These are phyloP conservation scores for Hirschfeldia incana DNA, from an alignment of 345 rosid genomes.

Conservation along the genomic window DNA sequence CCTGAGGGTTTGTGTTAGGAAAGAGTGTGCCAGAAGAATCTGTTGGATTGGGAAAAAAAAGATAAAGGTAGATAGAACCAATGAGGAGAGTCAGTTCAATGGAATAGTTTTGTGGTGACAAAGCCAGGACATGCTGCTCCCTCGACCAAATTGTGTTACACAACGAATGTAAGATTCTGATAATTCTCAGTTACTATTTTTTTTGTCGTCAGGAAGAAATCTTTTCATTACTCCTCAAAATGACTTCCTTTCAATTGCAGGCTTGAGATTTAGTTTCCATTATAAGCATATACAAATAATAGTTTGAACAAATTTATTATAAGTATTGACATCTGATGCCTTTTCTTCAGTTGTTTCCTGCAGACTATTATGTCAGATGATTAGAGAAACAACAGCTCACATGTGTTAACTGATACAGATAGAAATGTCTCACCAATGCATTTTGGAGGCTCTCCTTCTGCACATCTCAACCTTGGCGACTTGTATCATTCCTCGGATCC, in stretches of 20 bases:
- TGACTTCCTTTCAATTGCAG: not conserved
- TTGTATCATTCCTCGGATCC: too few species aligned
- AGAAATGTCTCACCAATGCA: too few species aligned
- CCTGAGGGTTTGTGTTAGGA: not conserved
- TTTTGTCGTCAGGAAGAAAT: not conserved
- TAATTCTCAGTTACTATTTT: not conserved
- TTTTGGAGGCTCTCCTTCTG: not conserved
- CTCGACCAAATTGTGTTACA: not conserved
- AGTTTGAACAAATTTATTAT: not conserved
- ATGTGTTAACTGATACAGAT: too few species aligned
- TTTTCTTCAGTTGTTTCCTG: too few species aligned
- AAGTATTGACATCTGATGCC: too few species aligned
- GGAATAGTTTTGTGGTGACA: not conserved
- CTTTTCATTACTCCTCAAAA: not conserved
- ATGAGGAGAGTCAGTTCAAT: not conserved
- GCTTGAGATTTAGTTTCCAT: not conserved
- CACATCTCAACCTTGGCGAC: too few species aligned
- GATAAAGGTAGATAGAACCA: not conserved
- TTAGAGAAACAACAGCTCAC: too few species aligned
- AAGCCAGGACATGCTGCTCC: not conserved
- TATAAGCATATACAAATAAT: too few species aligned
- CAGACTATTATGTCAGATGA: too few species aligned
- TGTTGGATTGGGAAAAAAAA: not conserved
- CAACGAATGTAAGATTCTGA: not conserved
- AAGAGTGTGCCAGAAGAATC: not conserved